Conservation (phyloP, 768 basidiomycete species). For the Tulasnella sp. region DNA sequence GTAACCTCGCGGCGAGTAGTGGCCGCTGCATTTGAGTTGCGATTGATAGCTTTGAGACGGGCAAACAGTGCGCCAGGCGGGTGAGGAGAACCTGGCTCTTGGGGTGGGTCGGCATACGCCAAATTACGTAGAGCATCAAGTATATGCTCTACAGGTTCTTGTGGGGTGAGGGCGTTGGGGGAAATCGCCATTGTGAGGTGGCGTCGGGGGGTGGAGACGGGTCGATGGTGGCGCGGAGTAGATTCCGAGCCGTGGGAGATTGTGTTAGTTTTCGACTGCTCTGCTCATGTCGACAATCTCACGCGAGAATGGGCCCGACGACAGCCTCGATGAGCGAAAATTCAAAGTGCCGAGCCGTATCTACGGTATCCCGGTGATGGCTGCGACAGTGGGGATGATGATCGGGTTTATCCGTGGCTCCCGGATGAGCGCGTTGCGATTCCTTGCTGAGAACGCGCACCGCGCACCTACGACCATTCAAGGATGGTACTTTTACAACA, state of each 20-base stretch:
- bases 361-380: slow-evolving; percentile 9
- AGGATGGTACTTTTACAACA: slow-evolving; percentile 94
- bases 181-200: not conserved
- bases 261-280: too few species aligned
- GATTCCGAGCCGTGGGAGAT: too few species aligned
- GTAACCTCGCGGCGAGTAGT: slow-evolving; percentile 55
- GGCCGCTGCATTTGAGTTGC: slow-evolving; percentile 56
- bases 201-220: too few species aligned
- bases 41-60: slow-evolving; percentile 66
- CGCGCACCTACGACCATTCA: slow-evolving; percentile 70
- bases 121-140: slow-evolving; percentile 8
- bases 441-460: slow-evolving; percentile 89
- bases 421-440: slow-evolving; percentile 57
- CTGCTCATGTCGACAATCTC: not conserved
- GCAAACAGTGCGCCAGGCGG: slow-evolving; percentile 63
- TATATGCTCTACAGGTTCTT: slow-evolving; percentile 1
- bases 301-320: not conserved
- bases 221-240: too few species aligned
- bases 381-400: not conserved
- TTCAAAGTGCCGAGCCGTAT: not conserved
- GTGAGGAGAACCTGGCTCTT: not conserved
- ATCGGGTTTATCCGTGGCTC: slow-evolving; percentile 43
- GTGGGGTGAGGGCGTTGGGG: not conserved
- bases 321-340: not conserved
- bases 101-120: not conserved